Evolutionary conservation across 768 basidiomycete genomes (phyloP).

Genomic region (Omphalotus guepiniiformis): DNA sequence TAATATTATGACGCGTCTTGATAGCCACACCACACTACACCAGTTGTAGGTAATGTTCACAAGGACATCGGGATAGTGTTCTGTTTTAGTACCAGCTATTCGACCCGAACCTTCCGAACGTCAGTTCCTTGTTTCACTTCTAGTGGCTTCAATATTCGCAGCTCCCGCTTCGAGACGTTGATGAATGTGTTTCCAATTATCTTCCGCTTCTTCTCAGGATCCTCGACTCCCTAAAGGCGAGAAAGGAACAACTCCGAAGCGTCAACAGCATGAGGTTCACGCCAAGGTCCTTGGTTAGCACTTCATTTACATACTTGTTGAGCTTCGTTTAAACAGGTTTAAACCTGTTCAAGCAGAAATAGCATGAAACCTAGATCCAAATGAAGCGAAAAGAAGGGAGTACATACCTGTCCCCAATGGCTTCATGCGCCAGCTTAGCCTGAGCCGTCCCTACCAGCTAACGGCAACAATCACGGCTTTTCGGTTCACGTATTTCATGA

Average conservation of each 20-base stretch:
- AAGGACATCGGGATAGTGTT: conserved; percentile 97
- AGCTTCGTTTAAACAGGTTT: conserved; percentile 88
- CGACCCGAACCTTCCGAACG: conserved; percentile 86
- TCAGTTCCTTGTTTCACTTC: conserved; percentile 65
- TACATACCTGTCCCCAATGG: conserved; percentile 89
- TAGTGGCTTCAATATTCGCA: conserved; percentile 71
- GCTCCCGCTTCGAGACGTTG: conserved; percentile 94
- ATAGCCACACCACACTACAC: conserved; percentile 97
- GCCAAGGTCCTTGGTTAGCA: conserved; percentile 90
- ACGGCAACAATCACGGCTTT: conserved; percentile 97
- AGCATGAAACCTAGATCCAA: conserved; percentile 78
- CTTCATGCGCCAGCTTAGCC: conserved; percentile 99
- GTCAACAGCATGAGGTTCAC: conserved; percentile 97
- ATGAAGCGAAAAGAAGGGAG: conserved; percentile 1
- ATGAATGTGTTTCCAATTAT: conserved; percentile 99
- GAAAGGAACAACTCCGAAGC: conserved; percentile 91
- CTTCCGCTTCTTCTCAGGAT: conserved; percentile 95
- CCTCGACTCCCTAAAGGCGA: conserved; percentile 86
- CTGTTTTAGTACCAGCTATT: conserved; percentile 98
- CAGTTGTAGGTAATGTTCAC: conserved; percentile 99
- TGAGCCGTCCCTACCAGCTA: conserved; percentile 91
- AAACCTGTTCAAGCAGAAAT: conserved; percentile 99
- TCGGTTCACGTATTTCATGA: conserved; percentile 88
- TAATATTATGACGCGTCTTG: conserved; percentile 99
- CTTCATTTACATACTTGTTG: conserved; percentile 86